Evolutionary conservation across 2,329 filamentous ascomycete species (phyloP).

Genomic region (Penicillium sp.): DNA sequence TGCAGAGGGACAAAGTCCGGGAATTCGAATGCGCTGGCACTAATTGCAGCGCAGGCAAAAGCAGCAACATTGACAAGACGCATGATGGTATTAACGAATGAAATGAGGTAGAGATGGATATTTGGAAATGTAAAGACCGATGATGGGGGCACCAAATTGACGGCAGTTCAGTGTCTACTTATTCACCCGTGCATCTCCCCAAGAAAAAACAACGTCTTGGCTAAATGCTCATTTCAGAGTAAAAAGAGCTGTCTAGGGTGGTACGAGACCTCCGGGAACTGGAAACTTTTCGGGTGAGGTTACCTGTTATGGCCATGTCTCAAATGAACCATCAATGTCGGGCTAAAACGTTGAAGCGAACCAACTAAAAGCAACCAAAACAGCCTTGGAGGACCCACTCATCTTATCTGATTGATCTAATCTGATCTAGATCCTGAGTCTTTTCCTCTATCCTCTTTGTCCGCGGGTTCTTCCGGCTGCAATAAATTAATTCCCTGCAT

Average conservation of each 20-base stretch:
- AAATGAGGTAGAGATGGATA: not conserved
- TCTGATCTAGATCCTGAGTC: not conserved
- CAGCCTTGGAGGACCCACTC: not conserved
- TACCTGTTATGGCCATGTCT: not conserved
- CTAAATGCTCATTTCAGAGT: not conserved
- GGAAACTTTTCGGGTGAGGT: not conserved
- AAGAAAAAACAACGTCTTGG: not conserved
- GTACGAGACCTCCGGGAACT: not conserved
- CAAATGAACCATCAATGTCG: not conserved
- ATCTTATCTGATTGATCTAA: slow-evolving; percentile 1
- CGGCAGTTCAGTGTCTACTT: not conserved
- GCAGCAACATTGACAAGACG: not conserved
- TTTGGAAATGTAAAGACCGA: not conserved
- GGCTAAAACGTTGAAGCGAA: not conserved
- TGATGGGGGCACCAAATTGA: not conserved
- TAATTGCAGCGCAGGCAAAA: slow-evolving; percentile 1
- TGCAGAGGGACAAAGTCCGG: slow-evolving; percentile 5
- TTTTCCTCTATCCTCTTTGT: not conserved
- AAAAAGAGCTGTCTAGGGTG: not conserved
- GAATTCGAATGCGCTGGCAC: not conserved
- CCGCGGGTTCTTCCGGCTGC: not conserved
- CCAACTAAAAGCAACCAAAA: not conserved
- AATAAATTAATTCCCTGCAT: not conserved
- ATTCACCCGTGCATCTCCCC: not conserved
- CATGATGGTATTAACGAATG: not conserved